phyloP scores from a whole-genome alignment of 768 basidiomycete species.

The Boletus pseudopeckii region DNA sequence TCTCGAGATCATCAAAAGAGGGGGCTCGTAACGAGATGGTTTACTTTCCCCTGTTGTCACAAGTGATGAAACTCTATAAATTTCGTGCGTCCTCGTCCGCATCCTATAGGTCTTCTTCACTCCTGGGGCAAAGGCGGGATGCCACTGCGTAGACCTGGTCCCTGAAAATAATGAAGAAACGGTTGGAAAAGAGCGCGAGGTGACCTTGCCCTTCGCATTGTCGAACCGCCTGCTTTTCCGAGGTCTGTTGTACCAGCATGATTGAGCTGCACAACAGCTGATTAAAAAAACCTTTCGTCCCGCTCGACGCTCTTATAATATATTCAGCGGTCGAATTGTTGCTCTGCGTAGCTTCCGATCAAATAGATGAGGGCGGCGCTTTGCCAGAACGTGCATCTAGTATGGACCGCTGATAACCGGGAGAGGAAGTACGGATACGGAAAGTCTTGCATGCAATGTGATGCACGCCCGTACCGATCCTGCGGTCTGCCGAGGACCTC shows the following conservation, averaged over 20 bases:
- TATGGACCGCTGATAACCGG: neutral
- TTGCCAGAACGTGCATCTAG: constrained; percentile 48
- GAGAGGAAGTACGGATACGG: no score
- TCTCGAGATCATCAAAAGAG: constrained; percentile 39
- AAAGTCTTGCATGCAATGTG: constrained; percentile 48
- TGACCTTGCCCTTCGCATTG: constrained; percentile 60
- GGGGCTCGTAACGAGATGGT: constrained; percentile 49
- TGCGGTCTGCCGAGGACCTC: constrained; percentile 1
- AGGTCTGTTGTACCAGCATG: constrained; percentile 25
- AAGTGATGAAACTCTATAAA: constrained; percentile 4
- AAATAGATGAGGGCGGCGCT: constrained; percentile 50
- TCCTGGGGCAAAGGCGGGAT: neutral
- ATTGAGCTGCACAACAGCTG: neutral
- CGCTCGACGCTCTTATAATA: constrained; percentile 66
- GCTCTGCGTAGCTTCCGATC: constrained; percentile 58
- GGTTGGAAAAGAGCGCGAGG: constrained; percentile 46
- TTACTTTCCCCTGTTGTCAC: constrained; percentile 4
- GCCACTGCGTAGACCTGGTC: constrained; percentile 13
- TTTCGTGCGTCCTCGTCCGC: constrained; percentile 29
- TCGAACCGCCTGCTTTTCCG: constrained; percentile 51
- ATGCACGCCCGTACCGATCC: constrained; percentile 54
- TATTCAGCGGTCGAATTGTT: constrained; percentile 62
- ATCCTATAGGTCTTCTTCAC: constrained; percentile 49
- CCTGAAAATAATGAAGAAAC: constrained; percentile 38
- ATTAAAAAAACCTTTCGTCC: constrained; percentile 39